Evolutionary conservation across 176 grass and related monocot species (phyloP).

Genomic region (Aechmea fasciata): DNA sequence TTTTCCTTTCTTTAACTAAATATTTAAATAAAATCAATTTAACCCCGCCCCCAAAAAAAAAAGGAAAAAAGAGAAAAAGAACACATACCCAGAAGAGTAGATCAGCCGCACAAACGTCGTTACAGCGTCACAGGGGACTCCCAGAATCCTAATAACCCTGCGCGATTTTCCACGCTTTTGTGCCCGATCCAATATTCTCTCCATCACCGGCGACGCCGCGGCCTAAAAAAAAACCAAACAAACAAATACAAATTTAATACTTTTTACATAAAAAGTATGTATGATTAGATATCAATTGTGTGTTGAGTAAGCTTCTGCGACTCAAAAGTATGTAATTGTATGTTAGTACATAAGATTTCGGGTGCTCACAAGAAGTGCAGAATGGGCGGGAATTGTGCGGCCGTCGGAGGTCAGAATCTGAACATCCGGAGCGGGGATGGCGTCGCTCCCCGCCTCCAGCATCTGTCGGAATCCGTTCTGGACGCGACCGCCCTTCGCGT

Average conservation of each 20-base stretch:
- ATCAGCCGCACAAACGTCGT: slow-evolving; percentile 66
- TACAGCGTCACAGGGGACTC: slow-evolving; percentile 50
- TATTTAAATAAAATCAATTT: not conserved
- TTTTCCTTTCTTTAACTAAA: not conserved
- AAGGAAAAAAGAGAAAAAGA: not conserved
- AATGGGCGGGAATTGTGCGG: slow-evolving; percentile 49
- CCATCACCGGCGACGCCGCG: slow-evolving; percentile 61
- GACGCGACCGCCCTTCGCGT: slow-evolving; percentile 19
- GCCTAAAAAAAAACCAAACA: slow-evolving; percentile 20
- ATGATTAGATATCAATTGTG: not conserved
- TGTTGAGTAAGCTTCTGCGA: not conserved
- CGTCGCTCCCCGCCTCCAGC: slow-evolving; percentile 1
- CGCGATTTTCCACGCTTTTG: slow-evolving; percentile 15
- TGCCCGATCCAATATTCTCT: slow-evolving; percentile 30
- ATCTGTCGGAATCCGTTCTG: not conserved
- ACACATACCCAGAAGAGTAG: slow-evolving; percentile 35
- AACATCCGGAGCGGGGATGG: slow-evolving; percentile 21
- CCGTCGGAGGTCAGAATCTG: slow-evolving; percentile 45
- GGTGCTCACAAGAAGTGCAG: slow-evolving; percentile 52
- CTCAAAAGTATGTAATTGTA: too few relatives aligned
- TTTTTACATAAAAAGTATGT: not conserved
- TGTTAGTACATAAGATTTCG: too few relatives aligned
- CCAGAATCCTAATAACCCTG: slow-evolving; percentile 45
- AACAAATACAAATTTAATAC: not conserved
- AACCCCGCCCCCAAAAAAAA: not conserved